Conservation (phyloP, 169 alveolate genomes). For the Plasmodium yoelii region DNA sequence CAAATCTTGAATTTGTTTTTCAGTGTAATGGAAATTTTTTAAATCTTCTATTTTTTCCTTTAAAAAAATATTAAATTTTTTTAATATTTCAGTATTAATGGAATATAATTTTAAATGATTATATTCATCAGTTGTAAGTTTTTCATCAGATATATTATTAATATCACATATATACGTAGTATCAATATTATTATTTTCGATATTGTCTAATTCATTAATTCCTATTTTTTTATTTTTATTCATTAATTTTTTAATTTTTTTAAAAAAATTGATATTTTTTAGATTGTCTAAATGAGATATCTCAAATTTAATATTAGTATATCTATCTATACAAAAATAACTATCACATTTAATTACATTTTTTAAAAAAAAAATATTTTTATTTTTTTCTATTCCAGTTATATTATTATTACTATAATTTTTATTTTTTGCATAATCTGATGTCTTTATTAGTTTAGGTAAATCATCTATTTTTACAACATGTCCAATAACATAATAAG, state of each 20-base stretch:
- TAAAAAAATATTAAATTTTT: conserved; percentile 38
- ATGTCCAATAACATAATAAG: conserved; percentile 54
- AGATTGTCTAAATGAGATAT: conserved; percentile 52
- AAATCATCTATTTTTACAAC: conserved; percentile 31
- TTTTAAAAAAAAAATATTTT: conserved; percentile 32
- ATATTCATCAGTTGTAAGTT: conserved; percentile 55
- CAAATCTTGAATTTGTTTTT: conserved; percentile 53
- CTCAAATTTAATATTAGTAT: conserved; percentile 61
- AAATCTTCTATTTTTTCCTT: conserved; percentile 73
- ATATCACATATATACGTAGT: conserved; percentile 42
- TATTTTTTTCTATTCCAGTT: background rate
- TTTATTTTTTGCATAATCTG: background rate
- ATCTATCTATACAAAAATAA: conserved; percentile 56
- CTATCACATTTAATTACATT: conserved; percentile 46
- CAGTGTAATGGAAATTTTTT: conserved; percentile 69
- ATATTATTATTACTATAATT: conserved; percentile 5
- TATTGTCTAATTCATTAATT: conserved; percentile 4
- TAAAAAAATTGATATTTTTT: conserved; percentile 15
- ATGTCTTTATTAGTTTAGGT: background rate
- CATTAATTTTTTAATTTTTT: conserved; percentile 32
- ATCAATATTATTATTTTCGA: background rate
- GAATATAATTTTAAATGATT: conserved; percentile 61
- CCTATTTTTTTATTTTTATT: conserved; percentile 42
- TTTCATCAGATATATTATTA: conserved; percentile 53
- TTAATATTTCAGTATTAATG: conserved; percentile 26